A percentile compares a stretch with the other conserved stretches of the same genome.
Conservation (phyloP, 176 grass and related monocot species). For the Poa annua region DNA sequence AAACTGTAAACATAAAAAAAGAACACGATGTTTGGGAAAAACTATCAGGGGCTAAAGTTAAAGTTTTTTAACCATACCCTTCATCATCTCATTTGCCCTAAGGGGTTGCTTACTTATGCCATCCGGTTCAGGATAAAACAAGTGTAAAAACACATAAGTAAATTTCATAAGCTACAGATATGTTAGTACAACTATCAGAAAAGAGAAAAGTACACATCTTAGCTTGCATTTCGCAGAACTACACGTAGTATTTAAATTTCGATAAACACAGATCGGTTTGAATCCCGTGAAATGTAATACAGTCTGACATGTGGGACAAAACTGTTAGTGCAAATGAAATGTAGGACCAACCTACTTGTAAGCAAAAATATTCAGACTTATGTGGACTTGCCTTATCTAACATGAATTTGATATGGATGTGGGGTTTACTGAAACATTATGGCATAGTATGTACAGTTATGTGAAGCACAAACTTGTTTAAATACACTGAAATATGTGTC, state of each 20-base stretch:
- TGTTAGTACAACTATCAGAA: constrained; percentile 20
- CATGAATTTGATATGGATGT: background rate
- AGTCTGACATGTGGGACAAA: constrained; percentile 6
- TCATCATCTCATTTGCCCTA: constrained; percentile 19
- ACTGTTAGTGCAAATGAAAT: background rate
- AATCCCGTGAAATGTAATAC: constrained; percentile 3
- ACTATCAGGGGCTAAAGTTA: background rate
- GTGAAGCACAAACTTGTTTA: background rate
- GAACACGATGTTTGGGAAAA: background rate
- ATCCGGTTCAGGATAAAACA: constrained; percentile 2
- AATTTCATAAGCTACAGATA: background rate
- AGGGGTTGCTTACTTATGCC: background rate
- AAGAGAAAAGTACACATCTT: background rate
- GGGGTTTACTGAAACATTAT: background rate
- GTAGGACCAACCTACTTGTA: background rate
- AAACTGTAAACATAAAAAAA: constrained; percentile 2
- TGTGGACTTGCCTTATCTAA: background rate
- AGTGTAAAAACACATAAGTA: background rate
- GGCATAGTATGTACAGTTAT: background rate
- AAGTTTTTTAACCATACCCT: constrained; percentile 9
- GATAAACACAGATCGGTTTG: background rate
- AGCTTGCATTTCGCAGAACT: constrained; percentile 6
- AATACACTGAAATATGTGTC: background rate
- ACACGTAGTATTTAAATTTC: background rate
- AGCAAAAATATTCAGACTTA: no score